These are phyloP conservation scores for Cucumis sativus DNA, from an alignment of 306 rosid species.

Conservation along the genomic window Cucumber_9930_V3 NC_026657.2:717501-718000, in stretches of 20 bases:
- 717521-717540: neutral
- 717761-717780: neutral
- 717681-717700: neutral
- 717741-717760: neutral
- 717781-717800: neutral
- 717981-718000: conserved; percentile 4
- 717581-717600: neutral
- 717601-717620: neutral
- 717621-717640: neutral
- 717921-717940: conserved; percentile 41
- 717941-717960: conserved; percentile 83
- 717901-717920: conserved; percentile 59
- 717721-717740: neutral
- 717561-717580: neutral
- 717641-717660: too few species aligned
- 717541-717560: neutral
- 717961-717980: conserved; percentile 33
- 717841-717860: neutral
- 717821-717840: neutral
- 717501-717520: neutral
- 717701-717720: neutral
- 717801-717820: neutral
- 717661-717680: neutral
- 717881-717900: conserved; percentile 37
- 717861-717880: neutral